Evolutionary conservation across 1,139 yeast species (phyloP), one percentile per base, ranked within the genome.

Genomic region (Hyphopichia wangnamkhiaoensis): DNA sequence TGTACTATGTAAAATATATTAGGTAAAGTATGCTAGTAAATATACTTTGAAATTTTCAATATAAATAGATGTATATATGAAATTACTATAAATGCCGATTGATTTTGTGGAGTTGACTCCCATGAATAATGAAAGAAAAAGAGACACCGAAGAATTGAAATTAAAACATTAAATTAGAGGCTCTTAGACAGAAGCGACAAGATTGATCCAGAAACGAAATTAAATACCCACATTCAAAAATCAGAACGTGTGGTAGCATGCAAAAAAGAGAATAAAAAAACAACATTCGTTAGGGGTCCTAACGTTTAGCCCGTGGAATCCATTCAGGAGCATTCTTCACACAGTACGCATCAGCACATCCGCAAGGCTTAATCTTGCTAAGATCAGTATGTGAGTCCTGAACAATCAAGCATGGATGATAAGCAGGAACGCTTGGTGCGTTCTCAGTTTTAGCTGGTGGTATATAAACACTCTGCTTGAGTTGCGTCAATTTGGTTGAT

Each of bases 391-490:
- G 74, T 13, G 59, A 58, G 47, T 71, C 76, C 47, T 70, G 74
- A 30, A 71, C 74, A 18, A 71, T 68, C 38, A 71, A 54, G 45
- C 75, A 68, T 6, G 76, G 77, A 43, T 71, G 75, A 47, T 69
- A 70, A 10, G 56, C 51, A 9, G 75, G 76, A 2, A 69, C 63
- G 8, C 49, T 44, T 13, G 33, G 38, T 8, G 44, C 40, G n/a
- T 44, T 39, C 3, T 33, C 19, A 16, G 18, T 31, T 29, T 53
- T 52, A 12, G 41, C 19, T 2, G 71, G 67, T 8, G 74, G 74
- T 20, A 70, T 63, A 40, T 68, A 70, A 1, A 61, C 57, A 49
- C 59, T 62, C 26, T 57, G 59, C 24, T 65, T 42, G 26, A 54
- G 48, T 23, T 48, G 53, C 17, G 59, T 45, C 40, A 69, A 51